Evolutionary conservation across 2,329 filamentous ascomycete species (phyloP), one percentile per base, ranked within the genome.

Genomic region (Tolypocladium cylindrosporum): DNA sequence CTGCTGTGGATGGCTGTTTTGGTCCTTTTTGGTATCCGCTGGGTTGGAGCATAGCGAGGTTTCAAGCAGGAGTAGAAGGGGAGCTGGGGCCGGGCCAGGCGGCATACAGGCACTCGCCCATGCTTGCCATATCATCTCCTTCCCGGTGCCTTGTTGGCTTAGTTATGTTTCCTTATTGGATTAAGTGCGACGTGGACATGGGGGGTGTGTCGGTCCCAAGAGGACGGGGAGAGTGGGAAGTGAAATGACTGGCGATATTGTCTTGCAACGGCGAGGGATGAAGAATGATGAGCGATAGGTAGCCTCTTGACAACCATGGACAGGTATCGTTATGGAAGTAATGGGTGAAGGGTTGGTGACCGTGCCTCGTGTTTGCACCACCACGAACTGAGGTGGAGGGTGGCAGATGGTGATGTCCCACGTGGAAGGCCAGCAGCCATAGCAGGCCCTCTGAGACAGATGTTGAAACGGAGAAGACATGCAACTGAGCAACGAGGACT

Each of bases 11-110:
- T 56, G 51, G 41, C 42, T 42, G 36, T 51, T 51, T 34, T 37
- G 19, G 19, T 50, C 27, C 51, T 50, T 36, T 40, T n/a, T 51
- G 21, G 55, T 56, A 39, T 59, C 43, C 41, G 51, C 42, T 55
- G 54, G 48, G 21, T 34, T 58, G 24, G 58, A 60, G 51, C 58
- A 58, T 57, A 54, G 56, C 60, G 56, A 58, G 19, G 54, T 48
- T 60, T 53, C 34, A 34, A 34, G 57, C 57, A 52, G 37, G 54
- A 55, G 53, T 56, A 60, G 56, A 57, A 42, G 53, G 13, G 48
- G 36, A 14, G 14, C 55, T 55, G 48, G 48, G 31, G 13, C 16
- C 19, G 48, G 55, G 57, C 58, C 55, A 55, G 41, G 42, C 53
- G 53, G 55, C 53, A 59, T 56, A 53, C 59, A 53, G 50, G 36